Evolutionary conservation across 2,329 filamentous ascomycete species (phyloP).

Genomic region (Clarireedia monteithiana): DNA sequence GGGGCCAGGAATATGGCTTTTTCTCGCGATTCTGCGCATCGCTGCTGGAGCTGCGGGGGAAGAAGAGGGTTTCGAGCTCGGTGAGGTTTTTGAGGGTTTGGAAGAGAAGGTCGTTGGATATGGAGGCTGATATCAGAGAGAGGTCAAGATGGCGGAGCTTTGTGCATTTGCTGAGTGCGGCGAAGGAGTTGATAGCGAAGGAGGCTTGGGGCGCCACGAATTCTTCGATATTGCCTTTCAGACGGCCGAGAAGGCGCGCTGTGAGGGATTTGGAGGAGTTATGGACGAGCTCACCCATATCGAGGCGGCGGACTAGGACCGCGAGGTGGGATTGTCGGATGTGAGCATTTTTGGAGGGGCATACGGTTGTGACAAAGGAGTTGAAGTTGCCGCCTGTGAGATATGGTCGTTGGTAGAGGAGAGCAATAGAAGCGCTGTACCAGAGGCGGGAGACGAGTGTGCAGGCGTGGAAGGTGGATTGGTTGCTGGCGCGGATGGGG

Average conservation of each 20-base stretch:
- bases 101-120: conserved; percentile 27
- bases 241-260: conserved; percentile 26
- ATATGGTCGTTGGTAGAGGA: conserved; percentile 25
- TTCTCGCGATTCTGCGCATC: conserved; percentile 6
- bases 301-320: conserved; percentile 23
- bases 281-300: conserved; percentile 29
- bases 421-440: conserved; percentile 23
- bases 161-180: conserved; percentile 29
- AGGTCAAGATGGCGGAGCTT: conserved; percentile 26
- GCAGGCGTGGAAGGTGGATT: conserved; percentile 25
- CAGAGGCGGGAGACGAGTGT: conserved; percentile 26
- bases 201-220: conserved; percentile 29
- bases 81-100: conserved; percentile 25
- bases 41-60: conserved; percentile 25
- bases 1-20: conserved; percentile 25
- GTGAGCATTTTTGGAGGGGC: conserved; percentile 31
- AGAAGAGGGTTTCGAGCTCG: conserved; percentile 26
- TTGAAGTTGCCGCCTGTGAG: conserved; percentile 26
- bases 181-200: conserved; percentile 30
- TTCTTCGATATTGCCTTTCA: conserved; percentile 28
- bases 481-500: conserved; percentile 14
- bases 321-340: conserved; percentile 26
- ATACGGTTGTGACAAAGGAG: conserved; percentile 27
- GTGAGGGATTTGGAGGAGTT: conserved; percentile 26
- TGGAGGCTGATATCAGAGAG: conserved; percentile 27